Evolutionary conservation across 148 eudicot species (phyloP).

Genomic region (Salicornia ramosissima): DNA sequence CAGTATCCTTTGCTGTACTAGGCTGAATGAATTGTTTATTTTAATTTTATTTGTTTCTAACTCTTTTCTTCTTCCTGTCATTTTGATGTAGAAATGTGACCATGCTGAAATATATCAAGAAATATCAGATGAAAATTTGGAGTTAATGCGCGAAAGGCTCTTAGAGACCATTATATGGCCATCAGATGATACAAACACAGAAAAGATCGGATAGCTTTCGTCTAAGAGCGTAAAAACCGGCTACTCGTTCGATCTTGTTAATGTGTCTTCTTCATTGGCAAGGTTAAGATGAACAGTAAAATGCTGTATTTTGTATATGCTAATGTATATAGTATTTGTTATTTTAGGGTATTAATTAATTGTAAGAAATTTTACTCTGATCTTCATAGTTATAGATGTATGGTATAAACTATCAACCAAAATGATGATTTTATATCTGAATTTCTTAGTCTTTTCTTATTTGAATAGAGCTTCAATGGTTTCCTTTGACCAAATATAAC

Average conservation of each 20-base stretch:
- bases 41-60: not conserved
- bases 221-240: not conserved
- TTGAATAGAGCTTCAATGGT: slow-evolving; percentile 3
- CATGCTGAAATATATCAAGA: slow-evolving; percentile 73
- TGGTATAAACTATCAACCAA: not conserved
- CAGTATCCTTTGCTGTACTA: not conserved
- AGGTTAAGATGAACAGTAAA: slow-evolving; percentile 6
- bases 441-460: not conserved
- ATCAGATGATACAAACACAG: slow-evolving; percentile 70
- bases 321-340: slow-evolving; percentile 20
- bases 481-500: not conserved
- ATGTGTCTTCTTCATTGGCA: not conserved
- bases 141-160: slow-evolving; percentile 93
- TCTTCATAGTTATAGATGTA: slow-evolving; percentile 9
- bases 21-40: not conserved
- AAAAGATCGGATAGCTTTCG: slow-evolving; percentile 41
- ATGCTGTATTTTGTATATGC: slow-evolving; percentile 6
- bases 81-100: slow-evolving; percentile 60
- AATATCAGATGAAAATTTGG: slow-evolving; percentile 85
- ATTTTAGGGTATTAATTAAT: slow-evolving; percentile 17
- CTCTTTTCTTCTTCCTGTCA: not conserved
- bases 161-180: slow-evolving; percentile 88
- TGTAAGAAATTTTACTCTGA: slow-evolving; percentile 15
- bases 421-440: not conserved
- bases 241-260: not conserved